These are phyloP conservation scores for Nephelium lappaceum DNA, from an alignment of 345 rosid genomes.

Conservation along the genomic window DNA sequence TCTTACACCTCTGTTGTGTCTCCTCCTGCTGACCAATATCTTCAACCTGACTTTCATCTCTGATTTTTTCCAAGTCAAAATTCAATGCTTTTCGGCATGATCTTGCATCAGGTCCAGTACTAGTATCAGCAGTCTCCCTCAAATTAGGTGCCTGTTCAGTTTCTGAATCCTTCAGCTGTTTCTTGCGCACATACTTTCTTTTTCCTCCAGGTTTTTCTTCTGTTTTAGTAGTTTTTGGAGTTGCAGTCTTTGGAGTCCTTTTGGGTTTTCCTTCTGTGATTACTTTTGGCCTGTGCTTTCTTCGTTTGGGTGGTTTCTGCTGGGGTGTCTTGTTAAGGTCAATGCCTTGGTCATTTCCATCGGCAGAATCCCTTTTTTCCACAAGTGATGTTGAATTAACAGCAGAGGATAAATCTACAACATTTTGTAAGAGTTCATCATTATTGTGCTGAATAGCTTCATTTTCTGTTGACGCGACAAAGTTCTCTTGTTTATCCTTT, in stretches of 20 bases:
- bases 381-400: conserved; percentile 33
- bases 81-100: conserved; percentile 60
- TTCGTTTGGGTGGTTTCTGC: conserved; percentile 61
- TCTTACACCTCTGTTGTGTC: conserved; percentile 18
- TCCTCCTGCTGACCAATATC: conserved; percentile 30
- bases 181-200: conserved; percentile 41
- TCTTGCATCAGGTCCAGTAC: conserved; percentile 29
- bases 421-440: conserved; percentile 40
- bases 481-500: conserved; percentile 29
- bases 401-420: conserved; percentile 46
- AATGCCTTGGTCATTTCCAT: conserved; percentile 38
- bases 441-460: conserved; percentile 30
- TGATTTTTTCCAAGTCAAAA: conserved; percentile 53
- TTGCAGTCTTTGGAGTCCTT: conserved; percentile 45
- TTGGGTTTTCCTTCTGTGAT: conserved; percentile 60
- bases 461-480: conserved; percentile 22
- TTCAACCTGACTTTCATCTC: conserved; percentile 21
- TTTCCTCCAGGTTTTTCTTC: conserved; percentile 37
- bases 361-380: conserved; percentile 35
- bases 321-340: conserved; percentile 79
- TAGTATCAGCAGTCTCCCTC: conserved; percentile 20
- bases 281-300: conserved; percentile 88
- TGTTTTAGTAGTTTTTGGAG: conserved; percentile 33
- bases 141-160: conserved; percentile 31
- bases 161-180: conserved; percentile 43